These are phyloP conservation scores for Paramecium primaurelia DNA, from an alignment of 73 alveolate species.

Conservation along the genomic window DNA sequence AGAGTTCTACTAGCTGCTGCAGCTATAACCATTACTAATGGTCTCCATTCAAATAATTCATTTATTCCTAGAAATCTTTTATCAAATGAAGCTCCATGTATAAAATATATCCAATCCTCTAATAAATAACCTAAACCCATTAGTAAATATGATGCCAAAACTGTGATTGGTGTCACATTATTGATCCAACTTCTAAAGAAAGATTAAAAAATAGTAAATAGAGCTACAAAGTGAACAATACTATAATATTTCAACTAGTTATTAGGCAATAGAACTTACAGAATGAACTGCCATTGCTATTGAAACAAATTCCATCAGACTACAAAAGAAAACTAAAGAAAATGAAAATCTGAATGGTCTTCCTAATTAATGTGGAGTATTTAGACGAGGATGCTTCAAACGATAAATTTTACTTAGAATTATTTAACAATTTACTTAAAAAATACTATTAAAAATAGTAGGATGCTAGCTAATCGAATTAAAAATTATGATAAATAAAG, in stretches of 20 bases:
- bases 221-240: not conserved
- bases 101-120: conserved; percentile 12
- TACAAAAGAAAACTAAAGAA: not conserved
- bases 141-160: not conserved
- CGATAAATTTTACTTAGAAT: not conserved
- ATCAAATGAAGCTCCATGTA: not conserved
- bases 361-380: not conserved
- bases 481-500: not conserved
- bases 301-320: not conserved
- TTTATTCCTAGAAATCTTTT: not conserved
- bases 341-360: conserved; percentile 2
- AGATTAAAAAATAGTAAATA: not conserved
- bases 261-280: not conserved
- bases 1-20: conserved; percentile 36
- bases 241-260: not conserved
- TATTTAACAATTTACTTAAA: not conserved
- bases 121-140: conserved; percentile 4
- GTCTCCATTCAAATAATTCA: not conserved
- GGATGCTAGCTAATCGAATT: not conserved
- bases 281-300: conserved; percentile 19
- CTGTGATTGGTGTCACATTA: conserved; percentile 28
- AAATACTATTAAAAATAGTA: not conserved
- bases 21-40: not conserved
- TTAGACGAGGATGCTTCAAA: not conserved
- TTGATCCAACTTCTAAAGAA: conserved; percentile 37